Percentiles rank a stretch among this genome's conserved stretches.
phyloP scores from a whole-genome alignment of 2,329 filamentous ascomycete species.

The Nothophoma quercina region DNA sequence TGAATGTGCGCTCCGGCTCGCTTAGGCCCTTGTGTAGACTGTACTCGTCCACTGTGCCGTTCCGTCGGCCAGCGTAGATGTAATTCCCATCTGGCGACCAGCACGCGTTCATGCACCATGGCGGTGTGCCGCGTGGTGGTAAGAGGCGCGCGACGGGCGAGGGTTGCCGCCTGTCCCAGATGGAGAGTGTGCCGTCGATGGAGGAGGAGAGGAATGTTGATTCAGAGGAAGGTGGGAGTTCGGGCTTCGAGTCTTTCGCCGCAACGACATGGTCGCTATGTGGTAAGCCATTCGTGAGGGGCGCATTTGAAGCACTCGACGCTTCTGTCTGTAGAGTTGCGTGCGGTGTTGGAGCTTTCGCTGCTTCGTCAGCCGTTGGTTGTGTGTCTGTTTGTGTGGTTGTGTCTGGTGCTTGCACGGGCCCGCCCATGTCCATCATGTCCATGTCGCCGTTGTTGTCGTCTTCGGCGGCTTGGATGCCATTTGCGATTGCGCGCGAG shows the following conservation, averaged over 20 bases:
- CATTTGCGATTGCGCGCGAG: slow-evolving; percentile 71
- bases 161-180: slow-evolving; percentile 86
- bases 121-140: slow-evolving; percentile 77
- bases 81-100: slow-evolving; percentile 96
- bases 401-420: slow-evolving; percentile 50
- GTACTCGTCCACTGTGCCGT: slow-evolving; percentile 94
- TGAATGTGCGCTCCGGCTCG: slow-evolving; percentile 79
- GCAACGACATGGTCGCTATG: slow-evolving; percentile 55
- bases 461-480: slow-evolving; percentile 54
- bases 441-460: slow-evolving; percentile 55
- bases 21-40: slow-evolving; percentile 81
- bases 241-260: slow-evolving; percentile 26
- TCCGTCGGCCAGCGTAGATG: slow-evolving; percentile 90
- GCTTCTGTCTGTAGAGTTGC: slow-evolving; percentile 18
- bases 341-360: slow-evolving; percentile 9
- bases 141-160: slow-evolving; percentile 81
- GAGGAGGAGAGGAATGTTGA: slow-evolving; percentile 87
- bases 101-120: slow-evolving; percentile 97
- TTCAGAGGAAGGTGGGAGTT: slow-evolving; percentile 51
- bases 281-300: slow-evolving; percentile 58
- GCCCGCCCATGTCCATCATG: slow-evolving; percentile 56
- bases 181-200: slow-evolving; percentile 85
- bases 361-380: background rate
- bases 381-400: slow-evolving; percentile 4
- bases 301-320: slow-evolving; percentile 16